phyloP scores from a whole-genome alignment of 2,329 filamentous ascomycete genomes.

The Raffaelea albimanens region DNA sequence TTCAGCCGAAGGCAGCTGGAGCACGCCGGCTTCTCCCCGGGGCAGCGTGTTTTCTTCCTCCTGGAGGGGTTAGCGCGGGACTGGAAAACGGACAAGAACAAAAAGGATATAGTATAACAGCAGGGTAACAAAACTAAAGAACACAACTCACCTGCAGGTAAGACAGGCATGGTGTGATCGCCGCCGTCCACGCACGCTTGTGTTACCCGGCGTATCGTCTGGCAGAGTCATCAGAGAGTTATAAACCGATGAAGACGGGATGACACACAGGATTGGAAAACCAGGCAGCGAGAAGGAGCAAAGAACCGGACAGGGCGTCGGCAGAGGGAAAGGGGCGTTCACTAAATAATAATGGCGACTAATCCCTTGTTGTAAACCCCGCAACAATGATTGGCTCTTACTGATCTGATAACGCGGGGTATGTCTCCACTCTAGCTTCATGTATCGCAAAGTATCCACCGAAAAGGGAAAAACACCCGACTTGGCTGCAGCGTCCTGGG shows the following conservation, averaged over 20 bases:
- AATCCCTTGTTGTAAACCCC: background rate
- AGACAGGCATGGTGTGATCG: background rate
- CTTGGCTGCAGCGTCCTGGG: no score
- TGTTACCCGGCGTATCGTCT: background rate
- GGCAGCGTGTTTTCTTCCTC: conserved; percentile 41
- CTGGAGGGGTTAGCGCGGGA: conserved; percentile 14
- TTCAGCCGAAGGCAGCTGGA: conserved; percentile 39
- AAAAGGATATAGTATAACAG: background rate
- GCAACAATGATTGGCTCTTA: background rate
- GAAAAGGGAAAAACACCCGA: background rate
- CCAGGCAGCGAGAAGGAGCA: no score
- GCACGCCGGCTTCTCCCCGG: conserved; percentile 40
- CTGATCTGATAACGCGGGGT: background rate
- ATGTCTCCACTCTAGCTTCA: no score
- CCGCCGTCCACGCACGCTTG: background rate
- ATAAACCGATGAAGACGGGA: background rate
- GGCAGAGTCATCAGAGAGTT: background rate
- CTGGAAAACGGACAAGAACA: background rate
- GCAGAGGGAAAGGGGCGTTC: background rate
- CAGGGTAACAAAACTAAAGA: background rate
- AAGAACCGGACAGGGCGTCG: background rate
- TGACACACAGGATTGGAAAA: no score
- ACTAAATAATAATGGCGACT: background rate
- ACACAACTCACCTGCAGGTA: background rate
- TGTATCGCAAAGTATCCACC: background rate